A percentile compares a stretch with the other conserved stretches of the same genome.
phyloP scores from a whole-genome alignment of 208 protist species.

The Trypanosoma scelopori region DNA sequence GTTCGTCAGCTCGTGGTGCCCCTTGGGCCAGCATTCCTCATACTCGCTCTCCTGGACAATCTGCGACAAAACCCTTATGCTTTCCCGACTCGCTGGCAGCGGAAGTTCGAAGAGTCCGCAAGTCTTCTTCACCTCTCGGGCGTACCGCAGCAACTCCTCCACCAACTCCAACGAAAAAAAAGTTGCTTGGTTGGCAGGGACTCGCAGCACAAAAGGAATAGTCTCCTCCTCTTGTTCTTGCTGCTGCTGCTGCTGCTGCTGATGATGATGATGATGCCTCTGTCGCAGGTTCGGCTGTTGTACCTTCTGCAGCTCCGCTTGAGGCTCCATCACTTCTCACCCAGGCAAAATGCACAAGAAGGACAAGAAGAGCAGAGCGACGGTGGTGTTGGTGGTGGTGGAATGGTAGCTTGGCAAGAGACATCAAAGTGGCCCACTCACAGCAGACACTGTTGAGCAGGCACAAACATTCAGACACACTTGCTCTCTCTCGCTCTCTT shows the following conservation, averaged over 20 bases:
- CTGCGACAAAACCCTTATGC: constrained; percentile 25
- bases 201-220: constrained; percentile 31
- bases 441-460: too few relatives aligned
- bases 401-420: not conserved
- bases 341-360: not conserved
- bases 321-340: not conserved
- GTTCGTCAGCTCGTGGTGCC: not conserved
- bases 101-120: constrained; percentile 1
- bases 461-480: too few relatives aligned
- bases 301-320: not conserved
- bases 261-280: too few relatives aligned
- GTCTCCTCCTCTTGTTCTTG: not conserved
- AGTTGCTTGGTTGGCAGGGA: constrained; percentile 46
- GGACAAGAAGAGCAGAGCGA: not conserved
- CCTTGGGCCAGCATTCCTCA: constrained; percentile 33
- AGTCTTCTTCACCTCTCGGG: constrained; percentile 14
- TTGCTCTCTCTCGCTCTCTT: too few relatives aligned
- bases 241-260: not conserved
- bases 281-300: too few relatives aligned
- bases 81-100: constrained; percentile 7
- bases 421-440: not conserved
- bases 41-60: constrained; percentile 30
- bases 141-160: constrained; percentile 45
- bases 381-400: not conserved
- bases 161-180: constrained; percentile 75